These are phyloP conservation scores for Fusarium siculi DNA, from an alignment of 2,329 filamentous ascomycete genomes.

Conservation along the genomic window DNA sequence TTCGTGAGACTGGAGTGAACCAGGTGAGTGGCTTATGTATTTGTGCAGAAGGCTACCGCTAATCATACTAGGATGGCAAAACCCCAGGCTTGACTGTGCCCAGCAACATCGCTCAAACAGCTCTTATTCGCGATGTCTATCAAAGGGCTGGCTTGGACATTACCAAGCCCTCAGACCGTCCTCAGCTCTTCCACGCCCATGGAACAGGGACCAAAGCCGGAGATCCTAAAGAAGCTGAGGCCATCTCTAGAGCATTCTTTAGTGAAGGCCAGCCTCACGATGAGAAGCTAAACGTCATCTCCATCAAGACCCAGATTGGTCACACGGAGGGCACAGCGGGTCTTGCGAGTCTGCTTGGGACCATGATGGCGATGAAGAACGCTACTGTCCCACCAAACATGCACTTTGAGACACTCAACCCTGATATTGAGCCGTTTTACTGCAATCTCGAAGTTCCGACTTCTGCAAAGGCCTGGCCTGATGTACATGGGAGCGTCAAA, in stretches of 20 bases:
- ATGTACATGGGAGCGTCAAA: not conserved
- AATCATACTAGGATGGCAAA: not conserved
- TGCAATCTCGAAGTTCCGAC: not conserved
- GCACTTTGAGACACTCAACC: conserved; percentile 1
- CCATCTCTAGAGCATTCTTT: conserved; percentile 4
- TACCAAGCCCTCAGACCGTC: not conserved
- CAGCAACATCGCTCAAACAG: not conserved
- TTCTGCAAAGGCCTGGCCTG: not conserved
- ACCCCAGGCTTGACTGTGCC: conserved; percentile 2
- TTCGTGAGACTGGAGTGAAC: conserved; percentile 10
- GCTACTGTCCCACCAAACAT: not conserved
- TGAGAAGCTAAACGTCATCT: not conserved
- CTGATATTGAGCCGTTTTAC: not conserved
- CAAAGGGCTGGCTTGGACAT: not conserved
- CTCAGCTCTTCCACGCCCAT: conserved; percentile 19
- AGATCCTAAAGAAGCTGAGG: conserved; percentile 22
- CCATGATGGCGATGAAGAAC: not conserved
- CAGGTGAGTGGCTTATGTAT: not conserved
- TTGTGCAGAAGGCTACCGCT: accelerated
- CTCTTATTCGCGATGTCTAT: not conserved
- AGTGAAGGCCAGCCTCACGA: not conserved
- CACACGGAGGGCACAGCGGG: conserved; percentile 20
- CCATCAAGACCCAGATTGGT: conserved; percentile 21
- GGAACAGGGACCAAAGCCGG: conserved; percentile 26
- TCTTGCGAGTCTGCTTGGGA: not conserved